Conservation (phyloP, 2,329 filamentous ascomycete genomes). For the Elsinoe batatas region DNA sequence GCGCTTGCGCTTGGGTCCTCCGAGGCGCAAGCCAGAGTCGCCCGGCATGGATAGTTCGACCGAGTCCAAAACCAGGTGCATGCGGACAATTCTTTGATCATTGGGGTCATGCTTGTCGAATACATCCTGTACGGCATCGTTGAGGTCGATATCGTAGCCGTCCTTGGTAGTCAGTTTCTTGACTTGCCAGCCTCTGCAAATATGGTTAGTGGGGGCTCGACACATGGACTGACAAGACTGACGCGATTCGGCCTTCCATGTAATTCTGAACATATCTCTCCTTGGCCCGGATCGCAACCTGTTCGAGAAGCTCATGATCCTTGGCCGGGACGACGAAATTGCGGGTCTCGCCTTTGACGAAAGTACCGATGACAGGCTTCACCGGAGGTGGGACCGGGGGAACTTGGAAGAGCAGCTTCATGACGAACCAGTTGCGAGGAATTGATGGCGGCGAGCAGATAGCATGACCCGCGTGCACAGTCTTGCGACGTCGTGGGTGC, state of each 20-base stretch:
- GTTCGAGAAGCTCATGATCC: constrained; percentile 23
- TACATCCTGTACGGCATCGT: constrained; percentile 27
- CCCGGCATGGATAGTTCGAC: constrained; percentile 27
- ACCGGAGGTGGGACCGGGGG: background rate
- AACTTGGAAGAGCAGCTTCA: constrained; percentile 6
- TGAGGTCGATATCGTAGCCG: constrained; percentile 29
- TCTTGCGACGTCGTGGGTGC: background rate
- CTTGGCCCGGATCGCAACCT: constrained; percentile 25
- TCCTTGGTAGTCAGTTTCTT: constrained; percentile 27
- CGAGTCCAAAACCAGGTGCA: constrained; percentile 23
- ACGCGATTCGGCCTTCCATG: constrained; percentile 8
- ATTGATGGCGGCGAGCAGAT: too few relatives aligned
- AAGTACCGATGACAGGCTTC: background rate
- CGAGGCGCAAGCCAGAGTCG: constrained; percentile 22
- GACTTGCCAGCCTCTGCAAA: constrained; percentile 25
- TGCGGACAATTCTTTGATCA: constrained; percentile 24
- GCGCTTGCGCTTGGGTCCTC: background rate
- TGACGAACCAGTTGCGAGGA: background rate
- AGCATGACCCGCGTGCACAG: background rate
- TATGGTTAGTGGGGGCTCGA: constrained; percentile 14
- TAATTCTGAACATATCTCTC: constrained; percentile 29
- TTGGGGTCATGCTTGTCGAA: constrained; percentile 25
- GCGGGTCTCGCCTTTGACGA: background rate
- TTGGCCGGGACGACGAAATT: constrained; percentile 24
- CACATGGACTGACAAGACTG: background rate